These are phyloP conservation scores for Amanita fuliginea DNA, from an alignment of 768 basidiomycete genomes.

Conservation along the genomic window DNA sequence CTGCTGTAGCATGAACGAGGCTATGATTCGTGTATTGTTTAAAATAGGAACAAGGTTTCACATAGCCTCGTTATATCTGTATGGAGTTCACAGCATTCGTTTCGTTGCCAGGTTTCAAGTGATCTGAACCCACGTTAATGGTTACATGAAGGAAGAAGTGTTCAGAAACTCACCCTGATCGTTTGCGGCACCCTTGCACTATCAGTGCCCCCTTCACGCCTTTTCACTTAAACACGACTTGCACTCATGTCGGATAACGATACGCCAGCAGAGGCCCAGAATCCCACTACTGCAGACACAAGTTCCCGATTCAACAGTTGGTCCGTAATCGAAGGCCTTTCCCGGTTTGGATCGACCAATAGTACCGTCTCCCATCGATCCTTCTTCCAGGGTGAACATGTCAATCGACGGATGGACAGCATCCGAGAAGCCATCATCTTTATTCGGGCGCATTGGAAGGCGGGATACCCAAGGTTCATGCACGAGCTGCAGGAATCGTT, in stretches of 20 bases:
- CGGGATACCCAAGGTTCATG: conserved; percentile 10
- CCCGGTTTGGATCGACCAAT: conserved; percentile 4
- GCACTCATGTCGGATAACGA: background rate
- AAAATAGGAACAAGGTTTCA: too few relatives aligned
- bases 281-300: background rate
- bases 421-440: conserved; percentile 11
- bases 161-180: background rate
- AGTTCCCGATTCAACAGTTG: conserved; percentile 5
- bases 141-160: background rate
- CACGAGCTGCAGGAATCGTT: conserved; percentile 9
- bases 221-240: background rate
- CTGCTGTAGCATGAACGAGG: too few relatives aligned
- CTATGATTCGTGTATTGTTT: too few relatives aligned
- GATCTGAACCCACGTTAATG: background rate
- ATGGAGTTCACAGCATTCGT: background rate
- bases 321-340: conserved; percentile 6
- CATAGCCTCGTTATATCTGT: too few relatives aligned
- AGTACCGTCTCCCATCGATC: conserved; percentile 2
- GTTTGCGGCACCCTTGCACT: background rate
- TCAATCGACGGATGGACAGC: conserved; percentile 9
- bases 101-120: too few relatives aligned
- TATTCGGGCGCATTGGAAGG: conserved; percentile 12
- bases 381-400: conserved; percentile 12
- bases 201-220: background rate
- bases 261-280: background rate